Evolutionary conservation across 768 basidiomycete genomes (phyloP), one percentile per base, ranked within the genome.

Genomic region (Mycena kentingensis): DNA sequence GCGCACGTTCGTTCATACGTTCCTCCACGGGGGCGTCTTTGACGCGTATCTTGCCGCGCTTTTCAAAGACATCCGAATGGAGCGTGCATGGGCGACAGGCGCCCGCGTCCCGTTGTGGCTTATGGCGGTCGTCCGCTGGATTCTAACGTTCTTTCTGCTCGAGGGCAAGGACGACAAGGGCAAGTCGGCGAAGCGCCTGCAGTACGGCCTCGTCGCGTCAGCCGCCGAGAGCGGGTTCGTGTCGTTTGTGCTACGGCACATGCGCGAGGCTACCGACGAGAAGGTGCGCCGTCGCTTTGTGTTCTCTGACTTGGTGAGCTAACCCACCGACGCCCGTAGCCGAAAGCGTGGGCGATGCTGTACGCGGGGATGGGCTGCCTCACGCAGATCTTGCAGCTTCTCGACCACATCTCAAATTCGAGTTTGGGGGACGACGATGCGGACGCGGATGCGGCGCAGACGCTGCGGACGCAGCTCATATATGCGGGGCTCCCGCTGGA

Each of bases 401-500:
- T 98, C 65, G 94, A 98, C 62, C 72, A 72, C 41, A 93, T 99
- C 87, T 79, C 85, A 27, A 18, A 52, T 10, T 52, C 29, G 11
- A 28, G 55, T 24, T 46, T 57, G 11, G 46, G 28, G 25, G 41
- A 48, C 35, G 52, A 57, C 32, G 51, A 62, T 8, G 49, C 52
- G 1, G 58, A 60, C 31, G 18, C 76, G 37, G 93, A 96, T 29
- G 86, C 88, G 22, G 89, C 94, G 43, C 84, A 84, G 49, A 74
- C 87, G 18, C 76, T 98, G 2, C 90, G 93, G 61, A 84, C 93
- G 57, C 92, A 97, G 67, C 75, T 99, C 22, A 88, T 98, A 63
- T 98, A 98, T 73, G 94, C 94, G 61, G 94, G 92, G 28, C 93
- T 98, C 58, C 85, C 95, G 16, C 83, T 98, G 48, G 95, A 98